Evolutionary conservation across 495 filamentous ascomycete genomes (phyloP), one percentile per base, ranked within the genome.

Genomic region (Stereocaulon alpinum): DNA sequence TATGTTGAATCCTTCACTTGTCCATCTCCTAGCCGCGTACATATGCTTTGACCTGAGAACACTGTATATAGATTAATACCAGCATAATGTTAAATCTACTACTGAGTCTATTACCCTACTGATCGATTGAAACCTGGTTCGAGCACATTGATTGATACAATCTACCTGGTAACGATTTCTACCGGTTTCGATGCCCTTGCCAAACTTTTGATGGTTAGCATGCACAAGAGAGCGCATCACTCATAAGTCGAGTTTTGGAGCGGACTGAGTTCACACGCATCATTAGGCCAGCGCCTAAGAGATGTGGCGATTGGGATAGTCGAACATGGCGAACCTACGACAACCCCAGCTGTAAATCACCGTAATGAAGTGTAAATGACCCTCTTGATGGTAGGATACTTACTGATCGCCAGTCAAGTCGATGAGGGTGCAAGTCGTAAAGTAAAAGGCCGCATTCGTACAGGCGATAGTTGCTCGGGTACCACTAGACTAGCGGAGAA

Each of bases 51-150:
- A 50, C 29, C 10, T 42, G 40, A 43, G 44, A 41, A 12, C 20
- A 17, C 22, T 60, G 58, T 60, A 60, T 15, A 60, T 60, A 60
- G 18, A 34, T 47, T 22, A 12, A 40, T 34, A 17, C n/a, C 18
- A 37, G 50, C 45, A 37, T 0, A 45, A 18, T 15, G 40, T 32
- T 30, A 45, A 11, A 10, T 60, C 18, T 60, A 53, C 29, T 22
- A 17, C 2, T 4, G 27, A 24, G 58, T 48, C 42, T 40, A 55
- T 60, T 9, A 27, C 58, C 58, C 58, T 37, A 20, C 58, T 44
- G 37, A 45, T 45, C 41, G 47, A n/a, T 53, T 40, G 18, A 6
- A 40, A 18, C 5, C 4, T 6, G 18, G 29, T 18, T 11, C 48
- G 2, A 10, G 24, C 34, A 18, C 6, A n/a, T 20, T 29, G 7